Percentiles rank a stretch among this genome's conserved stretches.
phyloP scores from a whole-genome alignment of 2,329 filamentous ascomycete species.

The Boeremia lycopersici region DNA sequence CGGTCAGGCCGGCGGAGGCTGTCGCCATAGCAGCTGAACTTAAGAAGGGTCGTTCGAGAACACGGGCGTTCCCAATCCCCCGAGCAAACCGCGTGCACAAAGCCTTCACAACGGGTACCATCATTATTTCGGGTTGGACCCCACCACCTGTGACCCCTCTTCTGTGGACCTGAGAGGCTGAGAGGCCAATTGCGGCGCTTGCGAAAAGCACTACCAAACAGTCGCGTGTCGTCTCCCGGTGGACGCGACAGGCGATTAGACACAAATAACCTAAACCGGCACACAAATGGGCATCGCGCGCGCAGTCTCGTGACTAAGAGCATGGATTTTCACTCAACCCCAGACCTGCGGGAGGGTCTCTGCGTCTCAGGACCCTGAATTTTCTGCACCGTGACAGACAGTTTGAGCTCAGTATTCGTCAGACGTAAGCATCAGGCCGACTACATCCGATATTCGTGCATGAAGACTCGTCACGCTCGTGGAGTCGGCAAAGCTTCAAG shows the following conservation, averaged over 20 bases:
- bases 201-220: slow-evolving; percentile 26
- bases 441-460: slow-evolving; percentile 20
- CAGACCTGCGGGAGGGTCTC: slow-evolving; percentile 31
- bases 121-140: slow-evolving; percentile 32
- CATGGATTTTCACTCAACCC: slow-evolving; percentile 28
- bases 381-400: slow-evolving; percentile 27
- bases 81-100: slow-evolving; percentile 37
- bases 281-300: slow-evolving; percentile 25
- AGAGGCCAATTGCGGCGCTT: slow-evolving; percentile 41
- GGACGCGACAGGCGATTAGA: slow-evolving; percentile 38
- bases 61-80: slow-evolving; percentile 25
- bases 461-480: slow-evolving; percentile 16
- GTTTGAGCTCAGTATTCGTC: slow-evolving; percentile 27
- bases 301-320: slow-evolving; percentile 43
- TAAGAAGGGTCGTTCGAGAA: slow-evolving; percentile 37
- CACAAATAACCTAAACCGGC: slow-evolving; percentile 39
- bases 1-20: slow-evolving; percentile 33
- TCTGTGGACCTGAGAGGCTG: slow-evolving; percentile 38
- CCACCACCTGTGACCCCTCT: slow-evolving; percentile 46
- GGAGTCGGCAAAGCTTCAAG: slow-evolving; percentile 12
- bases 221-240: slow-evolving; percentile 40
- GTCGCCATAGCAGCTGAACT: slow-evolving; percentile 39
- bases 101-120: slow-evolving; percentile 36
- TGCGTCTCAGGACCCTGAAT: slow-evolving; percentile 41
- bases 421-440: slow-evolving; percentile 23